Evolutionary conservation across 495 filamentous ascomycete genomes (phyloP), one percentile per base, ranked within the genome.

Genomic region (Penicillium waksmanii): DNA sequence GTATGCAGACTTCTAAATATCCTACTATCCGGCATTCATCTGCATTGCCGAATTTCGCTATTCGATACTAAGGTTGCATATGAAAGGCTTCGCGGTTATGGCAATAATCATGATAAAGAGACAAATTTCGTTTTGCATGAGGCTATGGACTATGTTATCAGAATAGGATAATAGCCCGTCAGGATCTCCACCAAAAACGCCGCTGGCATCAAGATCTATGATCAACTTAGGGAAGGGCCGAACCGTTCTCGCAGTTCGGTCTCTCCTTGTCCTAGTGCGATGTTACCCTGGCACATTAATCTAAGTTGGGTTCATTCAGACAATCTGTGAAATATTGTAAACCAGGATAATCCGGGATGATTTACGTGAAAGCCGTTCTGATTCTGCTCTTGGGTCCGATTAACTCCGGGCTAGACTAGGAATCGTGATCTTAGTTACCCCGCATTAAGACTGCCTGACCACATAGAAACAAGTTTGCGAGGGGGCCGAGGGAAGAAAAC

Each of bases 381-480:
- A 19, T 44, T 10, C 15, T 17, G 42, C 15, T 19, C 17, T 44
- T 10, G 42, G 1, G 13, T 6, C n/a, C 42, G 42, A 44, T 44
- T 17, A 44, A 44, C 42, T 44, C 42, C 42, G 42, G 42, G 42
- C 42, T 44, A 44, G 13, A 44, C n/a, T 44, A 4, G 42, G 42
- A 44, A 44, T 17, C 15, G n/a, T 13, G n/a, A 44, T 5, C n/a
- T 18, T 44, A 19, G 17, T 17, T 44, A 44, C 42, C 42, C 42
- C 42, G 42, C 42, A 44, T 17, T 18, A 44, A 44, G 1, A n/a
- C 36, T 13, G 5, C 4, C 42, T 44, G 17, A 9, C 9, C 15
- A 44, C 5, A 44, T 1, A 18, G 17, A 44, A 44, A 44, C 42
- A n/a, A 17, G 42, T 44, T 17, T 19, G n/a, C 42, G 42, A 44